Percentiles rank a stretch among this genome's conserved stretches.
Evolutionary conservation across 768 basidiomycete species (phyloP).

Genomic region (Rhodotorula paludigena): DNA sequence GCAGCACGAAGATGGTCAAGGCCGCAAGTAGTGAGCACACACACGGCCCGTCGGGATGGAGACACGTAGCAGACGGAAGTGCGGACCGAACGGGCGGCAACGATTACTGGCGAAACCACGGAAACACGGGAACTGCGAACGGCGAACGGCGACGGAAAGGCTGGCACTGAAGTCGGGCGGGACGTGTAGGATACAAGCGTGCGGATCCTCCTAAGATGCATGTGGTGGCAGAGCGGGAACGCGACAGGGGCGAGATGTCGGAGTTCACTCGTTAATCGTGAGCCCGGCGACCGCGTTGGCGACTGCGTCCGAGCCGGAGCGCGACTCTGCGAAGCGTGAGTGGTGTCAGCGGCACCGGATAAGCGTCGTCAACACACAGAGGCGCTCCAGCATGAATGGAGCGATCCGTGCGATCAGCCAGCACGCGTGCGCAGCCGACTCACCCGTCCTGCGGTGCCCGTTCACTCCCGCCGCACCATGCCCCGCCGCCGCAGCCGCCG

Average conservation of each 20-base stretch:
- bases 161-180: too few species aligned
- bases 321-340: not conserved
- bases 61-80: too few species aligned
- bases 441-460: not conserved
- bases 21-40: too few species aligned
- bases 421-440: not conserved
- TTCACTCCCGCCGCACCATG: not conserved
- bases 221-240: not conserved
- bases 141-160: too few species aligned
- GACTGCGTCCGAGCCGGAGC: constrained; percentile 5
- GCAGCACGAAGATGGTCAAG: too few species aligned
- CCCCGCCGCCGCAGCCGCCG: not conserved
- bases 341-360: not conserved
- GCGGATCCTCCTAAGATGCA: too few species aligned
- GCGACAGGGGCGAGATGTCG: not conserved
- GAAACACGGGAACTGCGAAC: too few species aligned
- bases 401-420: not conserved
- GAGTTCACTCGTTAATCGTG: constrained; percentile 2
- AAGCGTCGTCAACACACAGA: too few species aligned
- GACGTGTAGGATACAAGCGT: too few species aligned
- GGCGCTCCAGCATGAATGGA: not conserved
- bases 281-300: constrained; percentile 1
- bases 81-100: too few species aligned
- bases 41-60: too few species aligned
- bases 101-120: too few species aligned